Evolutionary conservation across 495 filamentous ascomycete genomes (phyloP).

Genomic region (Geoglossum glabrum): DNA sequence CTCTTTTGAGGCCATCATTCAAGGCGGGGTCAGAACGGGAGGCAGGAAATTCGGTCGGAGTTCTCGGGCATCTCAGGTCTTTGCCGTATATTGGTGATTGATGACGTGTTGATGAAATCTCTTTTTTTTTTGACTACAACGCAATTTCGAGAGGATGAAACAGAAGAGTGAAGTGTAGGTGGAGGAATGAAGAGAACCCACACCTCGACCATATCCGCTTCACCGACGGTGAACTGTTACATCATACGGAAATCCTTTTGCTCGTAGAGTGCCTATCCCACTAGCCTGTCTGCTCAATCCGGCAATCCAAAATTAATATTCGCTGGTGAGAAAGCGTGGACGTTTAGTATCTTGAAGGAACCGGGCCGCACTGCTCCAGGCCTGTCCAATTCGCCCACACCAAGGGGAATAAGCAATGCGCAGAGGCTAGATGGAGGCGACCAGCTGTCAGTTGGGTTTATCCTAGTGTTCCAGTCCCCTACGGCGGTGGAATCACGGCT

Average conservation of each 20-base stretch:
- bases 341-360: too few species aligned
- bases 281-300: background rate
- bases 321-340: background rate
- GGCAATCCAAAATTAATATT: background rate
- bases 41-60: background rate
- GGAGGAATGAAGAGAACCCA: background rate
- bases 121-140: background rate
- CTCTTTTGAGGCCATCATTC: background rate
- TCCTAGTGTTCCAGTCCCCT: background rate
- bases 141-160: background rate
- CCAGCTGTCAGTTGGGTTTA: background rate
- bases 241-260: background rate
- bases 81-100: background rate
- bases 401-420: background rate
- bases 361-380: too few species aligned
- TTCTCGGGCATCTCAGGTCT: background rate
- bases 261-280: background rate
- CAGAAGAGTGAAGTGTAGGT: background rate
- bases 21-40: background rate
- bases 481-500: background rate
- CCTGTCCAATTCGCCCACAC: too few species aligned
- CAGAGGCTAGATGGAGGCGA: background rate
- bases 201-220: background rate
- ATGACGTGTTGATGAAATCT: background rate
- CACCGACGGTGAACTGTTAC: background rate